phyloP scores from a whole-genome alignment of 1,284 basidiomycete genomes.

The Rhodofomes roseus region DNA sequence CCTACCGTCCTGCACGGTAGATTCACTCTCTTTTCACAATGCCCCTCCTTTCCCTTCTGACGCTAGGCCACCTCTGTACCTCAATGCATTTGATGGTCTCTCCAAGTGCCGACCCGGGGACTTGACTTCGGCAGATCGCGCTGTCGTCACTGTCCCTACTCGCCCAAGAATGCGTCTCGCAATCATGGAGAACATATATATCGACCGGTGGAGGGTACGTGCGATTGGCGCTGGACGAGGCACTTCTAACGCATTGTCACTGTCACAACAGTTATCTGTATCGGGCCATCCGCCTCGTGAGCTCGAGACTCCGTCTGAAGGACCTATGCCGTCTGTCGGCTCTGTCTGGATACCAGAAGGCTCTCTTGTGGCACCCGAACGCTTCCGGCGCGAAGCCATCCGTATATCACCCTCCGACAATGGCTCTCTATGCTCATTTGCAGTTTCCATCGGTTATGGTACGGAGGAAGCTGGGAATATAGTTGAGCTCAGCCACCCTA shows the following conservation, averaged over 20 bases:
- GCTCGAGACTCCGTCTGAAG: constrained; percentile 23
- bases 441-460: no score
- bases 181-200: constrained; percentile 45
- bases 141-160: constrained; percentile 43
- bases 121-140: not conserved
- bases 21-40: constrained; percentile 23
- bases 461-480: not conserved
- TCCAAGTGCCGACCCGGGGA: constrained; percentile 8
- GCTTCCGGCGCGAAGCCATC: constrained; percentile 33
- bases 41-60: constrained; percentile 29
- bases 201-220: constrained; percentile 46
- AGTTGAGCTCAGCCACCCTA: not conserved
- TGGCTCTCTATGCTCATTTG: no score
- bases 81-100: constrained; percentile 20
- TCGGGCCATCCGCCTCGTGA: constrained; percentile 33
- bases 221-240: not conserved
- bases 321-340: not conserved
- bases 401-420: constrained; percentile 7
- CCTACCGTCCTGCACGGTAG: constrained; percentile 24
- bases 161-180: constrained; percentile 47
- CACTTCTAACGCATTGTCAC: not conserved
- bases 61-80: constrained; percentile 13
- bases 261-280: constrained; percentile 18
- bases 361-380: constrained; percentile 42
- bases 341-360: constrained; percentile 50